These are phyloP conservation scores for Begonia fuchsioides DNA, from an alignment of 306 rosid genomes.

Conservation along the genomic window DNA sequence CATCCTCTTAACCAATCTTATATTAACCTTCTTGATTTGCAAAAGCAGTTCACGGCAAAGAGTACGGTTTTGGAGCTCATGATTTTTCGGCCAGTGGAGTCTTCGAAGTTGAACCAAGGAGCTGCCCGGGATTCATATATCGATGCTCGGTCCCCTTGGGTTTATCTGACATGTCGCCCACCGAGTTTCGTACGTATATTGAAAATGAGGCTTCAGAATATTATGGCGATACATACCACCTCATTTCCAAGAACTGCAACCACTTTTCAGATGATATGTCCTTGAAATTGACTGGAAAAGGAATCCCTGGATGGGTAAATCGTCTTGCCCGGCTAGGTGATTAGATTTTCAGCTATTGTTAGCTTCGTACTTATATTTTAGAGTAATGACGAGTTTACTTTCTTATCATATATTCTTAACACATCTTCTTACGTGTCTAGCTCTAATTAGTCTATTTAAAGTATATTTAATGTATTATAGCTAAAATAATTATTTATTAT, in stretches of 20 bases:
- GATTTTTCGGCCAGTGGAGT: slow-evolving; percentile 89
- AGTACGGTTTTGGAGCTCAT: slow-evolving; percentile 94
- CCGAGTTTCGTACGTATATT: slow-evolving; percentile 57
- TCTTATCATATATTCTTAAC: too few species aligned
- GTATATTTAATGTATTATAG: too few species aligned
- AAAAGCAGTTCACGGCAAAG: slow-evolving; percentile 72
- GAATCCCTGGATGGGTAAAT: slow-evolving; percentile 91
- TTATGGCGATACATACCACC: slow-evolving; percentile 94
- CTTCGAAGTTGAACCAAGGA: slow-evolving; percentile 87
- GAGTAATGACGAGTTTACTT: too few species aligned
- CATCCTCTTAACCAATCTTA: not conserved
- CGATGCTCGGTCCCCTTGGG: slow-evolving; percentile 69
- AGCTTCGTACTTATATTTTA: slow-evolving; percentile 1
- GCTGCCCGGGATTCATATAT: slow-evolving; percentile 77
- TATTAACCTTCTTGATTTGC: not conserved
- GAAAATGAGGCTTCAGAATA: slow-evolving; percentile 70
- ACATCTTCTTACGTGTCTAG: too few species aligned
- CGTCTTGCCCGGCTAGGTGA: slow-evolving; percentile 91
- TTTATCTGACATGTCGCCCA: slow-evolving; percentile 24
- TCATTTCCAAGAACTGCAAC: slow-evolving; percentile 88
- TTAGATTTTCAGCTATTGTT: slow-evolving; percentile 3
- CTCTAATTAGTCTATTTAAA: too few species aligned
- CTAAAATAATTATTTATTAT: too few species aligned
- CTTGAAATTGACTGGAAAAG: slow-evolving; percentile 48
- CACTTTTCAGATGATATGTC: slow-evolving; percentile 80